These are phyloP conservation scores for Cercophora scortea DNA, from an alignment of 495 filamentous ascomycete genomes.

Conservation along the genomic window DNA sequence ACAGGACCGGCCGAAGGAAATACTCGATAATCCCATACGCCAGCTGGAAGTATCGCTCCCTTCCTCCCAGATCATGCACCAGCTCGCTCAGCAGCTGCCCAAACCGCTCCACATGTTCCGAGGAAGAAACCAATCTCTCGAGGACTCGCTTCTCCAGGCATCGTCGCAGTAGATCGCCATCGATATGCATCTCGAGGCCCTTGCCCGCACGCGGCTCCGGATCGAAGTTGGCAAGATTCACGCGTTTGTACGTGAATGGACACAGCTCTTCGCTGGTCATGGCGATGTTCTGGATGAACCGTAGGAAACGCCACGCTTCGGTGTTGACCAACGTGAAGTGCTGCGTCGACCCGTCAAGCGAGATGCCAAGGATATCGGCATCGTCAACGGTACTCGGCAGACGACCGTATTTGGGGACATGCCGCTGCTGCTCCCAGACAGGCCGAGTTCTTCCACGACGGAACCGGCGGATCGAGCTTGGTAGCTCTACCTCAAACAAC, in stretches of 20 bases:
- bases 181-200: conserved; percentile 49
- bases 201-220: conserved; percentile 19
- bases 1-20: conserved; percentile 27
- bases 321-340: conserved; percentile 50
- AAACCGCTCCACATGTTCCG: conserved; percentile 18
- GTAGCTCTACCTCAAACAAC: conserved; percentile 44
- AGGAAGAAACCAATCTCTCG: conserved; percentile 31
- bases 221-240: conserved; percentile 3
- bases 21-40: conserved; percentile 40
- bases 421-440: conserved; percentile 24
- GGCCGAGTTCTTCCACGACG: conserved; percentile 36
- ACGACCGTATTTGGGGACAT: conserved; percentile 19
- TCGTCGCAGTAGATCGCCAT: conserved; percentile 57
- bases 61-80: conserved; percentile 11
- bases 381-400: conserved; percentile 20
- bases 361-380: conserved; percentile 51
- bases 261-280: conserved; percentile 14
- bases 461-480: conserved; percentile 42
- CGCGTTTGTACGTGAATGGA: conserved; percentile 7
- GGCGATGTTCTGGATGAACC: conserved; percentile 55
- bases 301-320: conserved; percentile 52
- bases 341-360: conserved; percentile 57
- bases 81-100: conserved; percentile 27
- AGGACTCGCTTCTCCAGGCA: conserved; percentile 42
- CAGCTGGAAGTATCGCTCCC: conserved; percentile 22